Evolutionary conservation across 2,329 filamentous ascomycete genomes (phyloP).

Genomic region (Exophiala bonariae): DNA sequence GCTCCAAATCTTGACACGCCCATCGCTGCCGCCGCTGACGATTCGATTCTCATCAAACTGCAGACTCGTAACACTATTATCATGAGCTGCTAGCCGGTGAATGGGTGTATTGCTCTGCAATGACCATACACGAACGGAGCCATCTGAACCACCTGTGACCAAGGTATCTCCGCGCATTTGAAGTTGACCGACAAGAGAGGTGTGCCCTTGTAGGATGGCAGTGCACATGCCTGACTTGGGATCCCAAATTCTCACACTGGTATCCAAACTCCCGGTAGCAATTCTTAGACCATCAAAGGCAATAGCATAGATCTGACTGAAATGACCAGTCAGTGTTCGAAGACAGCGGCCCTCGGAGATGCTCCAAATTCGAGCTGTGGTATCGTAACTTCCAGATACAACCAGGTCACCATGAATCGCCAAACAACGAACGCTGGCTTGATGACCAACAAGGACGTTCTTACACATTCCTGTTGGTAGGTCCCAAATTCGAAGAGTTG

Average conservation of each 20-base stretch:
- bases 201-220: slow-evolving; percentile 93
- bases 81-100: slow-evolving; percentile 90
- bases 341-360: slow-evolving; percentile 93
- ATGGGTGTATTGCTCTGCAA: slow-evolving; percentile 87
- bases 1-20: slow-evolving; percentile 98
- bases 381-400: slow-evolving; percentile 98
- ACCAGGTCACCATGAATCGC: slow-evolving; percentile 96
- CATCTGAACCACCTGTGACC: slow-evolving; percentile 94
- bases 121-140: slow-evolving; percentile 95
- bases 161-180: slow-evolving; percentile 94
- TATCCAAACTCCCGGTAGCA: slow-evolving; percentile 93
- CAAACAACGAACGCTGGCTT: slow-evolving; percentile 90
- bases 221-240: slow-evolving; percentile 81
- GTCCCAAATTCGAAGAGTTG: slow-evolving; percentile 93
- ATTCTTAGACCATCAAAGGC: slow-evolving; percentile 93
- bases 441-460: slow-evolving; percentile 90
- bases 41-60: slow-evolving; percentile 96
- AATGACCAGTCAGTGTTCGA: slow-evolving; percentile 87
- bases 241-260: slow-evolving; percentile 96
- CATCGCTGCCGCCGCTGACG: slow-evolving; percentile 93
- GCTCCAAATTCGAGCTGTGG: slow-evolving; percentile 94
- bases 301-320: slow-evolving; percentile 98
- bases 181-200: slow-evolving; percentile 91
- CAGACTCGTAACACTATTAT: slow-evolving; percentile 96
- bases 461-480: slow-evolving; percentile 82